Evolutionary conservation across 2,329 filamentous ascomycete species (phyloP), one percentile per base, ranked within the genome.

Genomic region (Paraphaeosphaeria minitans): DNA sequence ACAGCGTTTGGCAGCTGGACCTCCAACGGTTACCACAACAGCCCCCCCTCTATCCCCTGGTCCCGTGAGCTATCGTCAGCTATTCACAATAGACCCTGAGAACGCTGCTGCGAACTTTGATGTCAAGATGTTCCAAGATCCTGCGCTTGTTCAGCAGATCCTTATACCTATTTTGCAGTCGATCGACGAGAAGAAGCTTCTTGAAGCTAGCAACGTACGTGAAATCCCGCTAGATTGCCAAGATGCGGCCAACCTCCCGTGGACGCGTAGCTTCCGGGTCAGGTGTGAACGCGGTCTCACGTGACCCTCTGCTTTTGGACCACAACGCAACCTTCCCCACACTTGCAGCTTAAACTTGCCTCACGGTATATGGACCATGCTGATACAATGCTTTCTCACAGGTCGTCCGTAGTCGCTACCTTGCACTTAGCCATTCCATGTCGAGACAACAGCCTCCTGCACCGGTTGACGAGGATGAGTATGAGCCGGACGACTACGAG

Each of bases 401-500:
- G 75, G 67, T 75, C 27, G 77, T 82, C 8, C 76, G 80, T 16
- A 65, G 74, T 21, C 74, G 81, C 14, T 81, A 78, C 58, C 66
- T 81, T 24, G 66, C 67, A 35, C 65, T 81, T 5, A 72, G 70
- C 53, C 71, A 75, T 57, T 60, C 67, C 19, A 66, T 67, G 31
- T 65, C 72, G 21, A 63, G 60, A 53, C 72, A 21, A 41, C 67
- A 31, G 64, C 65, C 60, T 66, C 65, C 75, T 60, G 56, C 67
- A 64, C 64, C 75, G 64, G 67, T 85, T 27, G 87, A 91, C 43
- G 93, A 97, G 21, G 92, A 96, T 64, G 92, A 97, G 67, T 97
- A 97, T 71, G 94, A 97, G 69, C 93, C 94, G 0, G 91, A 96
- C 70, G 91, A 96, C 70, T 93, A 92, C 66, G 87, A 89, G 59